Evolutionary conservation across 345 rosid species (phyloP), one percentile per base, ranked within the genome.

Genomic region (Psidium guajava): DNA sequence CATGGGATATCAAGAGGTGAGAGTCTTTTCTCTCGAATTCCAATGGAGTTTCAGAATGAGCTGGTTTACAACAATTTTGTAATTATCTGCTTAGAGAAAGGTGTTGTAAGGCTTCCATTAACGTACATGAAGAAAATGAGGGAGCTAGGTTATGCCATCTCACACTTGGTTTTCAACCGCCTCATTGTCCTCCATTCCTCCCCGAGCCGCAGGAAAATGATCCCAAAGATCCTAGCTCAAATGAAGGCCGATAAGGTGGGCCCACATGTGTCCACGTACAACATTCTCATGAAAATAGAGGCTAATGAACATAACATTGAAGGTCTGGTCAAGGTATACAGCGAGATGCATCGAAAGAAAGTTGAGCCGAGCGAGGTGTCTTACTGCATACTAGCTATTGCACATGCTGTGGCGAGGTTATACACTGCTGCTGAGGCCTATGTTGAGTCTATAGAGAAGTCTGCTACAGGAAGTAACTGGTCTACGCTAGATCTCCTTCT

Each of bases 121-220:
- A 94, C 83, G 20, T 97, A 94, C 92, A 95, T 96, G 98, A 95
- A 95, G 95, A 97, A 95, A 91, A 95, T 96, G 96, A 93, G 98
- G 88, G 98, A 93, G 88, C 87, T 95, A 47, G 95, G 96, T 84
- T 89, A 86, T 77, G 89, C 95, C 55, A 93, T 96, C 22, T 96
- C 98, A 0, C 86, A 93, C 90, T 89, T 96, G 91, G 90, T 96
- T 82, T 95, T 94, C 90, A 95, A 95, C 82, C 96, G 96, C 88
- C 95, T 97, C 36, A 93, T 95, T 36, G 91, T 95, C 85, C 94
- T 91, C 32, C 96, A 95, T 91, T 95, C 97, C 8, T 86, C 98
- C 75, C 92, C 98, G 0, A 85, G 92, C 81, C 88, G 92, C 22
- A 91, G 93, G 88, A 97, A 94, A 89, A 86, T 88, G 81, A 92